Evolutionary conservation across 257 asterid species (phyloP).

Genomic region (Gentiana macrophylla): DNA sequence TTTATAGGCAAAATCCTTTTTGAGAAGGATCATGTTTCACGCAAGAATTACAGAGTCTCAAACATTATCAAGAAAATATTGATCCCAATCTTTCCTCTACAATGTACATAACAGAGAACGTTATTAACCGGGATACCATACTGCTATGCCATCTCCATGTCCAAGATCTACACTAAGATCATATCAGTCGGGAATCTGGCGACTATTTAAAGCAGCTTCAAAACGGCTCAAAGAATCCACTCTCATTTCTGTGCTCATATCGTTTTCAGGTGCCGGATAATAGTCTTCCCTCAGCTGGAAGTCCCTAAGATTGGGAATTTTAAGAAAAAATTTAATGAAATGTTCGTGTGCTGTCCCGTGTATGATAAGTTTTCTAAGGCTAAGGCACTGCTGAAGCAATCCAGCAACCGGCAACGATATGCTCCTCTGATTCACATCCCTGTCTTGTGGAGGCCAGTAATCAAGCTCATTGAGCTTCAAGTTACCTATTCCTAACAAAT

Average conservation of each 20-base stretch:
- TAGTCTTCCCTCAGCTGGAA: constrained; percentile 88
- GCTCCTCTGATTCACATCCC: constrained; percentile 83
- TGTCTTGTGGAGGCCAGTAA: constrained; percentile 90
- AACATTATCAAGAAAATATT: too few species aligned
- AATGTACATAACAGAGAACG: too few species aligned
- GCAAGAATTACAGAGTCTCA: too few species aligned
- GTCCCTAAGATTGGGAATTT: constrained; percentile 47
- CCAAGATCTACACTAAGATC: not conserved
- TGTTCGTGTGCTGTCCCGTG: constrained; percentile 96
- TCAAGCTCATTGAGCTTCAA: constrained; percentile 58
- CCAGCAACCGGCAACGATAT: constrained; percentile 80
- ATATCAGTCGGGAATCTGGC: constrained; percentile 52
- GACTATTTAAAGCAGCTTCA: constrained; percentile 60
- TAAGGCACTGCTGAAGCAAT: constrained; percentile 42
- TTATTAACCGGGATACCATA: too few species aligned
- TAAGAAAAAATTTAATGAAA: constrained; percentile 49
- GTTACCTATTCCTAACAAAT: constrained; percentile 39
- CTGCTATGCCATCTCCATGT: too few species aligned
- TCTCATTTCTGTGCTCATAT: constrained; percentile 98
- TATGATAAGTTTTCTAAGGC: constrained; percentile 65
- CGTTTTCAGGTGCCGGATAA: constrained; percentile 91
- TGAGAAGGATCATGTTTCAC: too few species aligned
- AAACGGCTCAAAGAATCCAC: constrained; percentile 73
- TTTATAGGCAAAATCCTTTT: too few species aligned
- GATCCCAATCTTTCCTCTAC: too few species aligned